These are phyloP conservation scores for Cercospora sp. DNA, from an alignment of 2,329 filamentous ascomycete species.

Conservation along the genomic window DNA sequence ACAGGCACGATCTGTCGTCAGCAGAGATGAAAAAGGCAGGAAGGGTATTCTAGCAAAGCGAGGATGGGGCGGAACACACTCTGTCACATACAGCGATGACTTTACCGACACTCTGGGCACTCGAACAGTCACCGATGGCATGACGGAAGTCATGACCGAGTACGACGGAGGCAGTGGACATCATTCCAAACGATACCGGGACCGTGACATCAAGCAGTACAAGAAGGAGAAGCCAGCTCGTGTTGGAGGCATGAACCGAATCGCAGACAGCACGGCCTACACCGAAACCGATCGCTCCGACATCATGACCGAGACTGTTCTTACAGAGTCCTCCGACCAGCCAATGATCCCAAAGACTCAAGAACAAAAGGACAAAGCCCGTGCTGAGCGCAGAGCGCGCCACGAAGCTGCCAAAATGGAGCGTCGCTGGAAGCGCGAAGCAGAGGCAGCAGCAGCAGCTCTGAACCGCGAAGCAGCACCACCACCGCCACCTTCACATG, in stretches of 20 bases:
- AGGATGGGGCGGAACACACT: slow-evolving; percentile 46
- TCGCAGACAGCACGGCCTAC: slow-evolving; percentile 75
- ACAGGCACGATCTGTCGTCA: slow-evolving; percentile 42
- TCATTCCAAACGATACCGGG: slow-evolving; percentile 55
- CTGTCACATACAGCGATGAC: slow-evolving; percentile 47
- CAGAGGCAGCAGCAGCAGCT: slow-evolving; percentile 43
- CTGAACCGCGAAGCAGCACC: slow-evolving; percentile 37
- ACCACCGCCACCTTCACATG: slow-evolving; percentile 24
- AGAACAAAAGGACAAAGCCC: slow-evolving; percentile 40
- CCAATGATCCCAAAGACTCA: slow-evolving; percentile 35
- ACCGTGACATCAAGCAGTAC: slow-evolving; percentile 73
- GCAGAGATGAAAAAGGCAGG: slow-evolving; percentile 48
- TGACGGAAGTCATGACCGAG: slow-evolving; percentile 36
- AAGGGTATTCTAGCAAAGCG: slow-evolving; percentile 40
- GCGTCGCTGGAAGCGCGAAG: slow-evolving; percentile 41
- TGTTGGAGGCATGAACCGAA: slow-evolving; percentile 84
- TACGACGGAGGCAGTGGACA: slow-evolving; percentile 23
- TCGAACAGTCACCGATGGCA: slow-evolving; percentile 34
- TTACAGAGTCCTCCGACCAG: slow-evolving; percentile 50
- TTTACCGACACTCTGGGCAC: slow-evolving; percentile 40
- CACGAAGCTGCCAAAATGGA: slow-evolving; percentile 44
- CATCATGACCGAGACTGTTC: slow-evolving; percentile 48
- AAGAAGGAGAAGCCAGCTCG: slow-evolving; percentile 81
- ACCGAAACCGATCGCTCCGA: slow-evolving; percentile 66
- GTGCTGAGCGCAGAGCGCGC: slow-evolving; percentile 41